Evolutionary conservation across 805 yeast species (phyloP).

Genomic region (Henningerozyma blattae): DNA sequence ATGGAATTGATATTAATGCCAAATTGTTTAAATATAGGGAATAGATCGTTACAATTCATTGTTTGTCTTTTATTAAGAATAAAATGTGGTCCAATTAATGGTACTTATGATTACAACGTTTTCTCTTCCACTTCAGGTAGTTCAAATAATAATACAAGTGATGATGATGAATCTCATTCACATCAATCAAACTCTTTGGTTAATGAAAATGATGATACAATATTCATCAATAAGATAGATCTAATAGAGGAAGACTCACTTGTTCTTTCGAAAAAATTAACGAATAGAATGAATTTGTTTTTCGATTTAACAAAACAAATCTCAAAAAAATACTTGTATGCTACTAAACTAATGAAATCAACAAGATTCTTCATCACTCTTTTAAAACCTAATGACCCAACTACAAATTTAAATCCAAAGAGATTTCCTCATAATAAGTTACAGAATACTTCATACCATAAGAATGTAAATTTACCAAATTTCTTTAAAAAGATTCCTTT

Average conservation of each 20-base stretch:
- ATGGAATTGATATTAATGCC: conserved; percentile 39
- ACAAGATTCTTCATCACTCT: conserved; percentile 31
- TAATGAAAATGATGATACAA: conserved; percentile 23
- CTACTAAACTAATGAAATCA: conserved; percentile 57
- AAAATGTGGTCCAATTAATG: conserved; percentile 32
- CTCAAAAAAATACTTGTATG: conserved; percentile 49
- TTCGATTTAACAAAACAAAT: conserved; percentile 32
- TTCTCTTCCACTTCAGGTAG: conserved; percentile 8
- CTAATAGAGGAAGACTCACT: conserved; percentile 30
- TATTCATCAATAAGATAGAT: no score
- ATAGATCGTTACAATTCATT: conserved; percentile 44
- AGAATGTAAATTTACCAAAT: conserved; percentile 18
- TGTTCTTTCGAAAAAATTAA: conserved; percentile 26
- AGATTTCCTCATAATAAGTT: conserved; percentile 2
- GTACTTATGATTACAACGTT: conserved; percentile 21
- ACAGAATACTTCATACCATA: no score
- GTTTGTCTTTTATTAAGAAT: conserved; percentile 42
- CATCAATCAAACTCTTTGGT: conserved; percentile 15
- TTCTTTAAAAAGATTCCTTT: conserved; percentile 24
- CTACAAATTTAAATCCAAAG: background rate
- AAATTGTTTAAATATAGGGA: conserved; percentile 38
- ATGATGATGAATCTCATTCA: conserved; percentile 16
- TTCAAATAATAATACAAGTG: conserved; percentile 11
- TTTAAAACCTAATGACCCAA: conserved; percentile 8
- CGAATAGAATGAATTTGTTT: conserved; percentile 32